Evolutionary conservation across 1,284 basidiomycete species (phyloP).

Genomic region (Apiotrichum siamense): DNA sequence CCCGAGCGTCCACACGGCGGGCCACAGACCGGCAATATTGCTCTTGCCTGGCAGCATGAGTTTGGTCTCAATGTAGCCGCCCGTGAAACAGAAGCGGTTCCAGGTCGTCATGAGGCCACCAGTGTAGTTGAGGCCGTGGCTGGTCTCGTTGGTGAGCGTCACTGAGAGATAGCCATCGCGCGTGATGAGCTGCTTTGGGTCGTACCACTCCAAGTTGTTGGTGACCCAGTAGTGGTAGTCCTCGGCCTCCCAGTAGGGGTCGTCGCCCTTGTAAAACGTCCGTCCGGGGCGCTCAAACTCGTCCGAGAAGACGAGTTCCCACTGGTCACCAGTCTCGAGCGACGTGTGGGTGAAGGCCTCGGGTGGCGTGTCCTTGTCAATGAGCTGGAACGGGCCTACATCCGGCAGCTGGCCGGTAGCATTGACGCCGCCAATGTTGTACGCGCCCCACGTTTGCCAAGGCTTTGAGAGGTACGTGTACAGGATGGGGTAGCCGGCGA

Average conservation of each 20-base stretch:
- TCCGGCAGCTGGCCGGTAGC: conserved; percentile 50
- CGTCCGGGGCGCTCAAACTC: conserved; percentile 77
- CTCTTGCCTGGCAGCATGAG: conserved; percentile 73
- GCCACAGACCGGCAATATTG: conserved; percentile 63
- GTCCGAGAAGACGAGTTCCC: conserved; percentile 82
- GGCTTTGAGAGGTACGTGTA: conserved; percentile 38
- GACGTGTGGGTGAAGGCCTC: conserved; percentile 55
- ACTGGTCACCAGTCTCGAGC: conserved; percentile 62
- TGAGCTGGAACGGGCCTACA: conserved; percentile 44
- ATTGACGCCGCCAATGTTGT: conserved; percentile 73
- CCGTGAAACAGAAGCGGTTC: conserved; percentile 94
- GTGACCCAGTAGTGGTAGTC: conserved; percentile 61
- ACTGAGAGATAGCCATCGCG: conserved; percentile 66
- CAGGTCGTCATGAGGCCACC: conserved; percentile 62
- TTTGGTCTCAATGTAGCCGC: conserved; percentile 64
- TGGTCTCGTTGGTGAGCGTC: conserved; percentile 54
- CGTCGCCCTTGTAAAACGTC: conserved; percentile 54
- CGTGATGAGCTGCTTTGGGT: conserved; percentile 55
- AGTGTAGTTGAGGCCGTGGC: conserved; percentile 68
- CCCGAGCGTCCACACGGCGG: conserved; percentile 51
- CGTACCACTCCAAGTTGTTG: conserved; percentile 61
- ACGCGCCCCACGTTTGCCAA: conserved; percentile 38
- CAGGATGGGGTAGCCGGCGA: conserved; percentile 74
- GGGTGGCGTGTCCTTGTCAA: conserved; percentile 65
- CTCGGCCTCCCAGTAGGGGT: conserved; percentile 55